A percentile compares a stretch with the other conserved stretches of the same genome.
Evolutionary conservation across 441 rosid genomes (phyloP).

Genomic region (Gossypium lobatum): DNA sequence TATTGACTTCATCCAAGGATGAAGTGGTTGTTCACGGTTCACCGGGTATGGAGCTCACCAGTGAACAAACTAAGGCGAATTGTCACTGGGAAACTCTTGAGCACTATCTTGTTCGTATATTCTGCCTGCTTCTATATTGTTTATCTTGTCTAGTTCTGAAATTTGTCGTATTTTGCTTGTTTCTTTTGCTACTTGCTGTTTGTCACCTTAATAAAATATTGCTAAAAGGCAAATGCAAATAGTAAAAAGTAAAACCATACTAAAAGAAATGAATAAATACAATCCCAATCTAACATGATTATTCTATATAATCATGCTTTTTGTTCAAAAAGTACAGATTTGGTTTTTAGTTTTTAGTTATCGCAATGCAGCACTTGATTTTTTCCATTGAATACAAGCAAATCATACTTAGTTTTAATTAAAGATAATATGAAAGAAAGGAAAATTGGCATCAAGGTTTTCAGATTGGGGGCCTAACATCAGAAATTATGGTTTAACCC

Average conservation of each 20-base stretch:
- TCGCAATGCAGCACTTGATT: background rate
- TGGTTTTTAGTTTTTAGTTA: background rate
- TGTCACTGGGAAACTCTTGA: constrained; percentile 89
- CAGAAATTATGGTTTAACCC: background rate
- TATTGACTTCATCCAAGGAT: constrained; percentile 61
- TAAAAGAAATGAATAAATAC: background rate
- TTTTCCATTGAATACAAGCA: background rate
- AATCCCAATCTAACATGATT: background rate
- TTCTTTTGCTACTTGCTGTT: background rate
- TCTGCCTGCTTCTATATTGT: constrained; percentile 21
- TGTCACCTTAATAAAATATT: background rate
- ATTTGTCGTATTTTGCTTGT: background rate
- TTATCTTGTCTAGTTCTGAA: background rate
- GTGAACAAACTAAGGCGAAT: constrained; percentile 42
- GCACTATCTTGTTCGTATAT: constrained; percentile 73
- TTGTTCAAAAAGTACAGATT: background rate
- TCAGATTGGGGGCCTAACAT: background rate
- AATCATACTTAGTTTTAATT: background rate
- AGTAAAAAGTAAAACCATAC: background rate
- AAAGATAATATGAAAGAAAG: background rate
- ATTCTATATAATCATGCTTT: background rate
- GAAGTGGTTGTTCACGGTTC: constrained; percentile 47
- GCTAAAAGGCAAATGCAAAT: constrained; percentile 3
- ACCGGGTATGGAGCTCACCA: constrained; percentile 36
- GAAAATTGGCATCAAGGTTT: constrained; percentile 1